These are phyloP conservation scores for Paralagenidium karlingii DNA, from an alignment of 352 stramenopile species.

Conservation along the genomic window DNA sequence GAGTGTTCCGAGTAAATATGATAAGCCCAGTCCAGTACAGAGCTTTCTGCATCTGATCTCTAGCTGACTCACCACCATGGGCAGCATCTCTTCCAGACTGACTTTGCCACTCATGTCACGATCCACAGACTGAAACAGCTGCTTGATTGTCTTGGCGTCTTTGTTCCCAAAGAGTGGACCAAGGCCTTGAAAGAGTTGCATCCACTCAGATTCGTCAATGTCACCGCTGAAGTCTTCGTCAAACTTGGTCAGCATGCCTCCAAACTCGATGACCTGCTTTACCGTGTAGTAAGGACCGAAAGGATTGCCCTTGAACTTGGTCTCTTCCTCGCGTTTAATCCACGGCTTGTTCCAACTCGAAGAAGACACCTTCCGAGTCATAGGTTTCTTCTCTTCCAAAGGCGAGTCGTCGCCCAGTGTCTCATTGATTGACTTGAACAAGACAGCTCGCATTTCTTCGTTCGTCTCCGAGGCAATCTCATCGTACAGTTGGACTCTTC, in stretches of 20 bases:
- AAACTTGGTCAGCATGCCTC: constrained; percentile 23
- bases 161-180: constrained; percentile 6
- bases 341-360: too few species aligned
- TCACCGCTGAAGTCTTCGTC: constrained; percentile 45
- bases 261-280: constrained; percentile 47
- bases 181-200: constrained; percentile 24
- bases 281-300: constrained; percentile 45
- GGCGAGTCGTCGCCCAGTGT: constrained; percentile 6
- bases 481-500: too few species aligned
- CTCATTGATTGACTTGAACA: constrained; percentile 8
- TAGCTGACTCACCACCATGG: constrained; percentile 34
- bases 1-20: too few species aligned
- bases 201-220: constrained; percentile 40
- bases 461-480: too few species aligned
- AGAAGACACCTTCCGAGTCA: constrained; percentile 3
- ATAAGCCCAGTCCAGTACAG: constrained; percentile 2
- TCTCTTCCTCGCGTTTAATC: background rate
- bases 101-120: constrained; percentile 34
- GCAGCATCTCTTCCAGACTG: constrained; percentile 30
- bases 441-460: too few species aligned
- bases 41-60: background rate
- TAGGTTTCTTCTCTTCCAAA: background rate
- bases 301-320: constrained; percentile 9
- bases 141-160: constrained; percentile 16
- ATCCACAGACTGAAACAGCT: constrained; percentile 34